phyloP scores from a whole-genome alignment of 257 asterid species.

The Petunia secreta region DNA sequence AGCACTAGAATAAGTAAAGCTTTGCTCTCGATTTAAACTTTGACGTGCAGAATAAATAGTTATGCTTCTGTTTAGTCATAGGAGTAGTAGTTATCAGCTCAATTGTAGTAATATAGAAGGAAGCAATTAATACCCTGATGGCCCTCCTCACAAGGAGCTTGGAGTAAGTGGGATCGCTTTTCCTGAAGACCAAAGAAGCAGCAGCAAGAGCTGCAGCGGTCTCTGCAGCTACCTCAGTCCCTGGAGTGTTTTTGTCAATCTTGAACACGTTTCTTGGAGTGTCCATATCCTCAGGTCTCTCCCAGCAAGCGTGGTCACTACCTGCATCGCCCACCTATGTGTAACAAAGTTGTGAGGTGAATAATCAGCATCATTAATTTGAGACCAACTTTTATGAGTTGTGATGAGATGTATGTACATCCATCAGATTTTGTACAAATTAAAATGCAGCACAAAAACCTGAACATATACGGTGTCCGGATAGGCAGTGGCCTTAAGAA shows the following conservation, averaged over 20 bases:
- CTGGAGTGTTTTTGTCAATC: slow-evolving; percentile 37
- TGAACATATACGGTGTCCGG: slow-evolving; percentile 82
- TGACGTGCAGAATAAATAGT: neutral
- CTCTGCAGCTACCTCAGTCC: slow-evolving; percentile 55
- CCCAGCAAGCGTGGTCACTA: slow-evolving; percentile 90
- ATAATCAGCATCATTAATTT: neutral
- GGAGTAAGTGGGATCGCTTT: slow-evolving; percentile 40
- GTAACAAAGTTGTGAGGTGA: neutral
- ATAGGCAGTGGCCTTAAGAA: slow-evolving; percentile 86
- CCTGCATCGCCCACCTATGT: slow-evolving; percentile 79
- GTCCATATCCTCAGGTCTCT: slow-evolving; percentile 63
- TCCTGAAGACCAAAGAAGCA: slow-evolving; percentile 44
- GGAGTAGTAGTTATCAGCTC: too few relatives aligned
- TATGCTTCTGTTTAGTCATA: neutral
- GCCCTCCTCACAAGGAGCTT: slow-evolving; percentile 46
- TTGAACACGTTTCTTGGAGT: slow-evolving; percentile 21
- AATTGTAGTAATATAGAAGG: neutral
- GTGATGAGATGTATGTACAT: too few relatives aligned
- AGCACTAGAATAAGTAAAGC: slow-evolving; percentile 22
- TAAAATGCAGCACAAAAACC: slow-evolving; percentile 37
- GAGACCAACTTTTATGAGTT: too few relatives aligned
- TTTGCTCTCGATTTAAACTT: neutral
- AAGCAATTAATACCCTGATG: neutral
- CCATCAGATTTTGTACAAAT: too few relatives aligned
- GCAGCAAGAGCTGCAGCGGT: slow-evolving; percentile 53